Conservation (phyloP, 305 asterid genomes). For the Coffea humblotiana region DNA sequence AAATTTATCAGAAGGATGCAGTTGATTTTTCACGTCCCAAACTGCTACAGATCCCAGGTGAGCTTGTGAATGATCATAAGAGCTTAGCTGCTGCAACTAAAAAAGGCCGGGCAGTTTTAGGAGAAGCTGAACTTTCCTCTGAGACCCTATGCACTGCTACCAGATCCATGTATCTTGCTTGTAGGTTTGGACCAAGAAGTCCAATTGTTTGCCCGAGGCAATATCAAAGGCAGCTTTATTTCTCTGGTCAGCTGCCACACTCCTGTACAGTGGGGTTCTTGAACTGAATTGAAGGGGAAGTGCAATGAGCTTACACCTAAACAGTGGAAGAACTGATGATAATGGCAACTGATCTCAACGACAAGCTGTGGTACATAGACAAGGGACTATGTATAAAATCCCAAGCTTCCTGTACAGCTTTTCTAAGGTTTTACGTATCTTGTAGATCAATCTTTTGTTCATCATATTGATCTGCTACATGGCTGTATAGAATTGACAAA, state of each 20-base stretch:
- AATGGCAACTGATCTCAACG: constrained; percentile 1
- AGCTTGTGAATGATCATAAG: constrained; percentile 46
- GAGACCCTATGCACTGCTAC: constrained; percentile 36
- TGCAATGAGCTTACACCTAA: constrained; percentile 24
- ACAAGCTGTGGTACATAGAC: constrained; percentile 10
- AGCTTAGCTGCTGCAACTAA: constrained; percentile 28
- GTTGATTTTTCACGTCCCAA: constrained; percentile 31
- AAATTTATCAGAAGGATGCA: constrained; percentile 40
- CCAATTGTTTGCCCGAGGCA: constrained; percentile 41
- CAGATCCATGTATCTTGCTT: constrained; percentile 38
- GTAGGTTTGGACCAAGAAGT: constrained; percentile 37
- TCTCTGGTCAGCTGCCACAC: constrained; percentile 43
- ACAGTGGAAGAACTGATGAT: not conserved
- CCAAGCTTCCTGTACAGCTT: constrained; percentile 1
- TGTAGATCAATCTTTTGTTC: not conserved
- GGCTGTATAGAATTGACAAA: not conserved
- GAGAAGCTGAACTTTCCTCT: constrained; percentile 43
- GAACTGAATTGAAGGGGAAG: too few relatives aligned
- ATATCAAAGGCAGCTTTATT: constrained; percentile 44
- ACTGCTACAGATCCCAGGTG: constrained; percentile 50
- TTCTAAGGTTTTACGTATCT: not conserved
- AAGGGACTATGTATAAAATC: not conserved
- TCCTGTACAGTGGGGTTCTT: constrained; percentile 19
- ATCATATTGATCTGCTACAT: not conserved
- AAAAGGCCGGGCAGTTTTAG: constrained; percentile 42